Conservation (phyloP, 192 early-diverging fungal genomes). For the Coemansia javaensis region DNA sequence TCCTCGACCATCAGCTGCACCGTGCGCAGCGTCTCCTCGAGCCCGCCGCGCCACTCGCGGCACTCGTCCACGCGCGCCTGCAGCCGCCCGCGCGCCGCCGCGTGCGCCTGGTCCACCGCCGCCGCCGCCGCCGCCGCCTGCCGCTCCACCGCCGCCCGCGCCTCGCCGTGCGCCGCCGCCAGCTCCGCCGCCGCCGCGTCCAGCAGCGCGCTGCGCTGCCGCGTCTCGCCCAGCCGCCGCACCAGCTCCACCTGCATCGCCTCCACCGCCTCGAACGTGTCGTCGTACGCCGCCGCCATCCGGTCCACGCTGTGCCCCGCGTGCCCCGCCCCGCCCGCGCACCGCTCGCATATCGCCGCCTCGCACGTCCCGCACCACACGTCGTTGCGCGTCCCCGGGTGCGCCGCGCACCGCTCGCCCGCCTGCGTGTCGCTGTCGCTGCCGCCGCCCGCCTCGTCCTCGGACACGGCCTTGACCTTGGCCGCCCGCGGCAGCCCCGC, state of each 20-base stretch:
- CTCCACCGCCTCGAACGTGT: constrained; percentile 40
- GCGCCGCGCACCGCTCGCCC: constrained; percentile 30
- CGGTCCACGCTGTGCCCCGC: constrained; percentile 12
- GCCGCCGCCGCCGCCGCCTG: neutral
- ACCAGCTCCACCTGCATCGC: constrained; percentile 26
- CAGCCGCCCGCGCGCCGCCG: neutral
- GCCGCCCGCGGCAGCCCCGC: no score
- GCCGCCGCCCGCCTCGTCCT: no score
- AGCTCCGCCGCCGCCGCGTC: constrained; percentile 3
- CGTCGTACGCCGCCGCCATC: constrained; percentile 42
- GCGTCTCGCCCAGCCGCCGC: constrained; percentile 21
- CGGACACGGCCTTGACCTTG: no score
- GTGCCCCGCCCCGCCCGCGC: constrained; percentile 10
- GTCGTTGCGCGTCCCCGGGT: constrained; percentile 37
- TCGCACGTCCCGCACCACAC: constrained; percentile 40
- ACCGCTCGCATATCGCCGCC: constrained; percentile 26
- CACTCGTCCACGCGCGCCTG: constrained; percentile 2
- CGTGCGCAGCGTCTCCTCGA: constrained; percentile 20
- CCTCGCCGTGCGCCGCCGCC: constrained; percentile 2
- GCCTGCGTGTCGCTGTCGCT: constrained; percentile 12
- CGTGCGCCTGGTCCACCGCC: neutral
- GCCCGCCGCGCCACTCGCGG: constrained; percentile 17
- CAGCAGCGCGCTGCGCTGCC: constrained; percentile 16
- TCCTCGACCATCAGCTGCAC: constrained; percentile 43
- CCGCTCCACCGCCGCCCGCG: constrained; percentile 5